Percentiles rank a stretch among this genome's conserved stretches.
These are phyloP conservation scores for Suillus lakei DNA, from an alignment of 768 basidiomycete genomes.

Conservation along the genomic window DNA sequence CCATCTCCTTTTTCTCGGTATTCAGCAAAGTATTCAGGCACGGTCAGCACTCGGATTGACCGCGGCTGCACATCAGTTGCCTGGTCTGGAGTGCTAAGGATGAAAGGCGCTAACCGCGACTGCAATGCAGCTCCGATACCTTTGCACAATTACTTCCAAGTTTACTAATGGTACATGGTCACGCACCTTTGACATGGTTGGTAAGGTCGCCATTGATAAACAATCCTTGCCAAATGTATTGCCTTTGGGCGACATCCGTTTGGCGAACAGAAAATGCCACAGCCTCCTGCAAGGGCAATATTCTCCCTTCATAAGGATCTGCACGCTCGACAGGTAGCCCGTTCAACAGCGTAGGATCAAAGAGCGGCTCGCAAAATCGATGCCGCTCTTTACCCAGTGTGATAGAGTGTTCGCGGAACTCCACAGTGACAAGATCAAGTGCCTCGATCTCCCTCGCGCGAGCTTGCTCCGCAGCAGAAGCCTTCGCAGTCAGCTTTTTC, in stretches of 20 bases:
- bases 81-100: conserved; percentile 63
- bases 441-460: conserved; percentile 84
- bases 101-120: conserved; percentile 68
- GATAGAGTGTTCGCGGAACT: conserved; percentile 72
- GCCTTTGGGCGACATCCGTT: conserved; percentile 67
- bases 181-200: conserved; percentile 69
- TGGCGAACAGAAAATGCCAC: conserved; percentile 66
- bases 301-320: conserved; percentile 22
- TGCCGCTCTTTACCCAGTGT: conserved; percentile 89
- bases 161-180: not conserved
- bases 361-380: conserved; percentile 89
- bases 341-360: conserved; percentile 67
- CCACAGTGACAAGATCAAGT: conserved; percentile 76
- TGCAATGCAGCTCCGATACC: conserved; percentile 73
- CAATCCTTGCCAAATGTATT: conserved; percentile 77
- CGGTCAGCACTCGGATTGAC: conserved; percentile 59
- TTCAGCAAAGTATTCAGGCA: conserved; percentile 92
- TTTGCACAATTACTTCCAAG: conserved; percentile 29
- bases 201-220: conserved; percentile 83
- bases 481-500: conserved; percentile 72
- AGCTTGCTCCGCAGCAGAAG: conserved; percentile 78
- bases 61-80: conserved; percentile 77
- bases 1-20: conserved; percentile 87
- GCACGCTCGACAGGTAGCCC: conserved; percentile 36
- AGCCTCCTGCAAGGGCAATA: conserved; percentile 64